Evolutionary conservation across 192 early-diverging fungal species (phyloP).

Genomic region (Linnemannia exigua): DNA sequence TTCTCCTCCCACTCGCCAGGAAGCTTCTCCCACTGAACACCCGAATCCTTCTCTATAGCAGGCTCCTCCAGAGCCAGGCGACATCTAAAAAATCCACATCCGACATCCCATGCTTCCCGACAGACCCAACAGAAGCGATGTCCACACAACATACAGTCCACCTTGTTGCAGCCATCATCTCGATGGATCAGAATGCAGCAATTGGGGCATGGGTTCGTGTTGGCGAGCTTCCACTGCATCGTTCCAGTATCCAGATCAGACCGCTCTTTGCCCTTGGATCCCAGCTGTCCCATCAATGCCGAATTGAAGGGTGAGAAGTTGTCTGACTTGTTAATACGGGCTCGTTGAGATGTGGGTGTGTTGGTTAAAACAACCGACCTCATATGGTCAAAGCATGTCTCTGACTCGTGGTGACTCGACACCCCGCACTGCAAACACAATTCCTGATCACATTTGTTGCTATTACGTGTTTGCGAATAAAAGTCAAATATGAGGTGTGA

Average conservation of each 20-base stretch:
- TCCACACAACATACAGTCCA: constrained; percentile 76
- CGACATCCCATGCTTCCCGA: constrained; percentile 67
- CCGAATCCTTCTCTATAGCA: not conserved
- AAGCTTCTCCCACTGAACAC: not conserved
- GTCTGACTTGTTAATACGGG: not conserved
- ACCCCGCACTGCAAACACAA: constrained; percentile 69
- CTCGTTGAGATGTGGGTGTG: not conserved
- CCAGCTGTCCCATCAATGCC: too few relatives aligned
- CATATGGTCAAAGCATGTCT: constrained; percentile 62
- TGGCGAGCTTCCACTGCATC: constrained; percentile 65
- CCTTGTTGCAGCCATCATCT: constrained; percentile 82
- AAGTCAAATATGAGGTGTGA: too few relatives aligned
- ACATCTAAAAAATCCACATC: constrained; percentile 77
- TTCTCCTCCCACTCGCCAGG: not conserved
- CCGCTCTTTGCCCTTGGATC: constrained; percentile 23
- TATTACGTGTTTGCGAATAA: not conserved
- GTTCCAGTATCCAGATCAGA: constrained; percentile 53
- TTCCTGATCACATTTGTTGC: constrained; percentile 45
- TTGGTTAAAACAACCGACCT: constrained; percentile 31
- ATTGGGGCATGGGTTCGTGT: constrained; percentile 71
- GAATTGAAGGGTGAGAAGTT: not conserved
- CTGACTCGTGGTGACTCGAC: constrained; percentile 55
- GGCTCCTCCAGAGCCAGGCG: not conserved
- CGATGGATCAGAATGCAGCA: constrained; percentile 76
- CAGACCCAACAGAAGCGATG: constrained; percentile 77